Evolutionary conservation across 495 filamentous ascomycete genomes (phyloP), one percentile per base, ranked within the genome.

Genomic region (Neurospora intermedia): DNA sequence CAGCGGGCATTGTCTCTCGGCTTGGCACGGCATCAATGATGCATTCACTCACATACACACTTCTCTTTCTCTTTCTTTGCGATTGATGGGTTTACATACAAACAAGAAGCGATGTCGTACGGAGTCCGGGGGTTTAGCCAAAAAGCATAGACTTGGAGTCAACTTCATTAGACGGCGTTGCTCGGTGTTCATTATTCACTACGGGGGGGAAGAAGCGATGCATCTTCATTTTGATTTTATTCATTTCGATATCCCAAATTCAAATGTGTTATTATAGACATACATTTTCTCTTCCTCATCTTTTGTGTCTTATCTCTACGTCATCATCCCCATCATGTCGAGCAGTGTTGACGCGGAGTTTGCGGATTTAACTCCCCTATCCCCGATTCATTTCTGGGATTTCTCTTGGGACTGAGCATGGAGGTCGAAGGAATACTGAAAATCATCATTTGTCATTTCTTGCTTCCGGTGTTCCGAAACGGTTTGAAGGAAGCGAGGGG

Each of bases 51-150:
- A 38, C 23, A 31, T 15, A 16, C 48, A 62, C 54, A 66, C 54
- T 38, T 31, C 27, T 10, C 3, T 62, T 62, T 16, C 43, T 62
- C 48, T 43, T 59, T 20, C 11, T 15, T 38, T 59, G 43, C 70
- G 48, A 48, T 71, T 59, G 43, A 69, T 39, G 9, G 39, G 43
- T 39, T 46, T 71, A 71, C 46, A 20, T 16, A 27, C 69, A 10
- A 70, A 70, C 66, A 73, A 70, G n/a, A 70, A 76, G 70, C 71
- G 71, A 35, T 59, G 74, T 46, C 69, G 69, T 54, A 38, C 20
- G 46, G 54, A 10, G 43, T 69, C 69, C 54, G 59, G 46, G 40
- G 71, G 31, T 46, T 11, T 11, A 18, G 48, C 46, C 45, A 23
- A 40, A 43, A 66, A 66, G 54, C 54, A 66, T 66, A 66, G 54